Conservation (phyloP, 768 basidiomycete species). For the Suillus weaverae region DNA sequence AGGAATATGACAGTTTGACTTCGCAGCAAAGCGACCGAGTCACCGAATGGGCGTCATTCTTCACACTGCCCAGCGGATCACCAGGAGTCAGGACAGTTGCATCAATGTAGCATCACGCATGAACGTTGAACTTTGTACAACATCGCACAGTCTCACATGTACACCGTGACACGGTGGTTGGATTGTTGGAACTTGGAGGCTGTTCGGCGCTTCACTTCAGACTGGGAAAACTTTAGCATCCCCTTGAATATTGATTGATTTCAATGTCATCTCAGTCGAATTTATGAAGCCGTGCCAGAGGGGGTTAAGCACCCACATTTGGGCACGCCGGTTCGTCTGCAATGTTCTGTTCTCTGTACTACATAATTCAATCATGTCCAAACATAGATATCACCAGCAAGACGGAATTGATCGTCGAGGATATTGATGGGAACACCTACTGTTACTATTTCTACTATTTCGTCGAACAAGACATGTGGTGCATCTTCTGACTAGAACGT, state of each 20-base stretch:
- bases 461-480: slow-evolving; percentile 40
- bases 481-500: slow-evolving; percentile 48
- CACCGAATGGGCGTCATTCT: no score
- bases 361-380: slow-evolving; percentile 14
- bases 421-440: slow-evolving; percentile 18
- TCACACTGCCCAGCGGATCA: no score
- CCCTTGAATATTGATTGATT: neutral
- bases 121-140: no score
- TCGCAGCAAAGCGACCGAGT: no score
- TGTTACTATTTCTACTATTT: slow-evolving; percentile 54
- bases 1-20: no score
- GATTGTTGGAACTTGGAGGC: no score
- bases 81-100: no score
- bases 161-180: no score
- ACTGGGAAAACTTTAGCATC: neutral
- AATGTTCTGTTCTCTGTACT: neutral
- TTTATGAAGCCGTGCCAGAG: neutral
- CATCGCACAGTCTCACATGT: no score
- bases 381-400: slow-evolving; percentile 28
- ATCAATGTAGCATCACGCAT: no score
- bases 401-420: slow-evolving; percentile 34
- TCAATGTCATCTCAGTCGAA: neutral
- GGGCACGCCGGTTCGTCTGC: slow-evolving; percentile 1
- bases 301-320: neutral
- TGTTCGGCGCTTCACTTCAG: neutral